phyloP scores from a whole-genome alignment of 2,329 filamentous ascomycete species.

The Dactylonectria macrodidyma region DNA sequence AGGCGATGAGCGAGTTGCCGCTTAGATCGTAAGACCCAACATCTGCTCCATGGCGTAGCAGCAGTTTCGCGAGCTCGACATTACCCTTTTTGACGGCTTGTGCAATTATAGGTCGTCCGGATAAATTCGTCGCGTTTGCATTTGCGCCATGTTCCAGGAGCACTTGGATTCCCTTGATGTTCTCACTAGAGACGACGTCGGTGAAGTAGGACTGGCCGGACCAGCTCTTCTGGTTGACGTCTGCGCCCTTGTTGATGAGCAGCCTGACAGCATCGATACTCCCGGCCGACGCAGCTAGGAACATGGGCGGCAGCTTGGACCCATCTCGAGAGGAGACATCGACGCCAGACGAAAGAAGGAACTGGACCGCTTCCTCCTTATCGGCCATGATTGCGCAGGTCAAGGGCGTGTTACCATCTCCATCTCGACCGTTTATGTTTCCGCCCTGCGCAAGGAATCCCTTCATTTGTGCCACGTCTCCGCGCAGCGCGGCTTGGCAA shows the following conservation, averaged over 20 bases:
- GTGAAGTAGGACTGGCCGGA: constrained; percentile 51
- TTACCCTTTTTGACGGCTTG: constrained; percentile 48
- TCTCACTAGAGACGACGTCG: constrained; percentile 46
- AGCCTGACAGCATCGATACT: constrained; percentile 47
- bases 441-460: constrained; percentile 54
- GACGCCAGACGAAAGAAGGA: constrained; percentile 53
- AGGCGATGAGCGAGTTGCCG: constrained; percentile 49
- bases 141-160: constrained; percentile 52
- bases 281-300: constrained; percentile 51
- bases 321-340: constrained; percentile 42
- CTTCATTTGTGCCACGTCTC: constrained; percentile 52
- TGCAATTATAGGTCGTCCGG: constrained; percentile 48
- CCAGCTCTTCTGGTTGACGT: constrained; percentile 49
- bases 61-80: constrained; percentile 46
- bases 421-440: constrained; percentile 55
- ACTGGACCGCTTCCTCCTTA: constrained; percentile 49
- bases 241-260: constrained; percentile 49
- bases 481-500: constrained; percentile 52
- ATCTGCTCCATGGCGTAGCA: constrained; percentile 55
- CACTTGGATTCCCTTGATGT: constrained; percentile 47
- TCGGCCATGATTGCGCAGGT: constrained; percentile 53
- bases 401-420: constrained; percentile 53
- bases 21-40: constrained; percentile 48
- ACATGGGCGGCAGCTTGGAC: constrained; percentile 51
- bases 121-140: constrained; percentile 43